Evolutionary conservation across 176 grass and related monocot species (phyloP).

Genomic region (Puya raimondii): DNA sequence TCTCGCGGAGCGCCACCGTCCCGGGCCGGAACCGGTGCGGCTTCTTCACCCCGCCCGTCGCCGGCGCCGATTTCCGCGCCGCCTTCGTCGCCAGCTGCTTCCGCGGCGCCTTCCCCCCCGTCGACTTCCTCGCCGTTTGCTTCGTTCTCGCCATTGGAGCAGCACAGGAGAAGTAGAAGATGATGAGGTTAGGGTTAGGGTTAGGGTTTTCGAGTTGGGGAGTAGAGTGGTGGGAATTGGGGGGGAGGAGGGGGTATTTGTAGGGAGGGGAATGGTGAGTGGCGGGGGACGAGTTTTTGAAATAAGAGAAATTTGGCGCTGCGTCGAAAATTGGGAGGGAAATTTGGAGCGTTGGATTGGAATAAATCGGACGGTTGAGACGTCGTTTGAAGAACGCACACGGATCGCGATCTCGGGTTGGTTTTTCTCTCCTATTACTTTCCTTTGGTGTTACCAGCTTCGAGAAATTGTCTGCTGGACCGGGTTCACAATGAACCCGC

Average conservation of each 20-base stretch:
- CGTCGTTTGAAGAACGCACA: neutral
- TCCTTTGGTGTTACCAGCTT: too few species aligned
- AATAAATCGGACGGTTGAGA: neutral
- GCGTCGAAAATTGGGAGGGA: neutral
- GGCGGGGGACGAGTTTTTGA: slow-evolving; percentile 10
- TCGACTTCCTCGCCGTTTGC: slow-evolving; percentile 80
- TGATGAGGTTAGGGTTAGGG: neutral
- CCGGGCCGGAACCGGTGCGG: slow-evolving; percentile 63
- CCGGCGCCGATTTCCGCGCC: slow-evolving; percentile 72
- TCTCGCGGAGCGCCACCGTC: slow-evolving; percentile 65
- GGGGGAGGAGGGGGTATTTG: slow-evolving; percentile 4
- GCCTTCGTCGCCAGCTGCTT: slow-evolving; percentile 94
- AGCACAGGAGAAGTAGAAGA: neutral
- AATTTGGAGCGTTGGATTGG: slow-evolving; percentile 27
- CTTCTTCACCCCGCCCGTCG: slow-evolving; percentile 89
- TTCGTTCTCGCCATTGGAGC: slow-evolving; percentile 59
- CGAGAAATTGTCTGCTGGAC: too few species aligned
- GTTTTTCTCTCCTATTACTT: too few species aligned
- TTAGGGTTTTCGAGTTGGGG: neutral
- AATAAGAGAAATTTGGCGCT: neutral
- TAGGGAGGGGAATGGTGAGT: slow-evolving; percentile 20
- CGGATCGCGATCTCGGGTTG: slow-evolving; percentile 18
- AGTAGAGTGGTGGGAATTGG: neutral
- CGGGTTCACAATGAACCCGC: too few species aligned
- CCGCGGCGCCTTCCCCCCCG: slow-evolving; percentile 64